A percentile compares a stretch with the other conserved stretches of the same genome.
phyloP scores from a whole-genome alignment of 2,329 filamentous ascomycete species.

The Botrytis deweyae region DNA sequence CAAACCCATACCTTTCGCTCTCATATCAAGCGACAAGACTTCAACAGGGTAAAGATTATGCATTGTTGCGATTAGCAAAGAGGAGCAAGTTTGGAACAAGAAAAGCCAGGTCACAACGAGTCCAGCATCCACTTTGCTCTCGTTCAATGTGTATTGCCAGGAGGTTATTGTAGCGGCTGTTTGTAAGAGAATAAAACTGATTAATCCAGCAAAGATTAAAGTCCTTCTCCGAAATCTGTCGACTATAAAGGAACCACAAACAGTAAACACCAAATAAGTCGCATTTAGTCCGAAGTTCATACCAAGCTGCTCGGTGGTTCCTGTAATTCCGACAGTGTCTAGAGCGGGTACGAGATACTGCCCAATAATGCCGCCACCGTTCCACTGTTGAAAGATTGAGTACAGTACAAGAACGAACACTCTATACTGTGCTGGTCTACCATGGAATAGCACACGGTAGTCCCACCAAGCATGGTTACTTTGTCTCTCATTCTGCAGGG shows the following conservation, averaged over 20 bases:
- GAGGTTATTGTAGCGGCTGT: slow-evolving; percentile 48
- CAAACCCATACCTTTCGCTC: slow-evolving; percentile 41
- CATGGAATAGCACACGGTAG: slow-evolving; percentile 47
- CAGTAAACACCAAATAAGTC: slow-evolving; percentile 29
- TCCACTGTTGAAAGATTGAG: slow-evolving; percentile 37
- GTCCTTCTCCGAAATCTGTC: slow-evolving; percentile 39
- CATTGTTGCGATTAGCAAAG: slow-evolving; percentile 46
- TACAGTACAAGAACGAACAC: slow-evolving; percentile 47
- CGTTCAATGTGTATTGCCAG: slow-evolving; percentile 43
- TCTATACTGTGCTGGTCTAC: slow-evolving; percentile 45
- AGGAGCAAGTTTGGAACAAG: slow-evolving; percentile 48
- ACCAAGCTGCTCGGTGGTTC: slow-evolving; percentile 26
- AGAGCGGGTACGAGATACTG: slow-evolving; percentile 33
- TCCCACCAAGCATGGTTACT: slow-evolving; percentile 44
- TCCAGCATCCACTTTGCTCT: slow-evolving; percentile 40
- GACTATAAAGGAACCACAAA: slow-evolving; percentile 28
- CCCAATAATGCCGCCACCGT: slow-evolving; percentile 34
- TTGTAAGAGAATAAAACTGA: slow-evolving; percentile 47
- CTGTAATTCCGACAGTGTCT: slow-evolving; percentile 29
- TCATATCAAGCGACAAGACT: slow-evolving; percentile 42
- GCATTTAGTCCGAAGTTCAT: slow-evolving; percentile 31
- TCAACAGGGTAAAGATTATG: slow-evolving; percentile 40
- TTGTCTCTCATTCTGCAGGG: slow-evolving; percentile 28
- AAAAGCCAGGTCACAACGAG: slow-evolving; percentile 50
- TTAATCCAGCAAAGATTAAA: slow-evolving; percentile 46